phyloP scores from a whole-genome alignment of 2,329 filamentous ascomycete genomes.

The Leptographium lundbergii region DNA sequence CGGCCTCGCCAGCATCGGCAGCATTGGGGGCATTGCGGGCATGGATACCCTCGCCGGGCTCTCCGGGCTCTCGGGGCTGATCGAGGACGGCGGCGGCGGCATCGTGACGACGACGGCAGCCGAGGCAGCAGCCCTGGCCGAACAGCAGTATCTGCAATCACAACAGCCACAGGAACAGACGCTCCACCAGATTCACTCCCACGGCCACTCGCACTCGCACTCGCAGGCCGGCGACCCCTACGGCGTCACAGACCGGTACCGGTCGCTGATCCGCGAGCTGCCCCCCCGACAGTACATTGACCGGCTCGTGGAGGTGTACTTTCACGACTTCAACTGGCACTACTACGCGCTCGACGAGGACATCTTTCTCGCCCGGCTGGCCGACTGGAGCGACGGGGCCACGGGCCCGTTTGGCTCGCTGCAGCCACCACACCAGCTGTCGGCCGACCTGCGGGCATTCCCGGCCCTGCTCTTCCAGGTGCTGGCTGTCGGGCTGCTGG shows the following conservation, averaged over 20 bases:
- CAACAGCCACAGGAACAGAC: not conserved
- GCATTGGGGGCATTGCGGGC: not conserved
- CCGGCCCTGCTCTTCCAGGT: constrained; percentile 49
- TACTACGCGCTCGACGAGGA: constrained; percentile 43
- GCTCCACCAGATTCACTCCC: too few relatives aligned
- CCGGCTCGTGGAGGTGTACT: constrained; percentile 40
- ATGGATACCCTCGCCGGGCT: too few relatives aligned
- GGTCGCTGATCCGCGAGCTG: constrained; percentile 42
- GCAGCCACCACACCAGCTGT: constrained; percentile 35
- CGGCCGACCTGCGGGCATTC: constrained; percentile 40
- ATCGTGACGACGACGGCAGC: constrained; percentile 1
- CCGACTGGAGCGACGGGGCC: constrained; percentile 37
- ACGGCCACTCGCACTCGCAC: too few relatives aligned
- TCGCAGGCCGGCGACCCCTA: constrained; percentile 21
- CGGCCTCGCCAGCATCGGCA: not conserved
- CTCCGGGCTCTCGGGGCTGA: not conserved
- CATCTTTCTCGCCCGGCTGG: constrained; percentile 36
- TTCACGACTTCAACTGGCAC: constrained; percentile 46
- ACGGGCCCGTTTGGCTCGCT: constrained; percentile 32
- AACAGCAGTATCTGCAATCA: constrained; percentile 3
- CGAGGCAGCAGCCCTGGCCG: constrained; percentile 1
- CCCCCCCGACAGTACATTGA: constrained; percentile 42
- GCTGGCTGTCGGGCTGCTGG: constrained; percentile 39
- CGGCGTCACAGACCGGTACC: constrained; percentile 43
- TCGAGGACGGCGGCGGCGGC: not conserved